Evolutionary conservation across 129 eudicot species (phyloP).

Genomic region (Erigeron canadensis): DNA sequence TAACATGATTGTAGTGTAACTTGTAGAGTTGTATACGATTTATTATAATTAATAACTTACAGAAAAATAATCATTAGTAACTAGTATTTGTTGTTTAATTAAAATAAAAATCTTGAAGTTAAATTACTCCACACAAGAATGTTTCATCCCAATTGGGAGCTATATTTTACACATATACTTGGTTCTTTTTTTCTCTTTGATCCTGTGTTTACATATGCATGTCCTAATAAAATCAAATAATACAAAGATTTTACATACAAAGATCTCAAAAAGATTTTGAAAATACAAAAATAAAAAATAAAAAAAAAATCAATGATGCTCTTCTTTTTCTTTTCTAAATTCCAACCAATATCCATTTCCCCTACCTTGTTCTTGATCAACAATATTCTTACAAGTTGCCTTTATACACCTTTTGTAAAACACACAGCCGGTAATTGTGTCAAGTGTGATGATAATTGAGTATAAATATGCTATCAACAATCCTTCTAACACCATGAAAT

Average conservation of each 20-base stretch:
- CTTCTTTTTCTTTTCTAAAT: slow-evolving; percentile 24
- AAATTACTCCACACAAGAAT: slow-evolving; percentile 25
- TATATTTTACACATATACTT: slow-evolving; percentile 16
- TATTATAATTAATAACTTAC: no score
- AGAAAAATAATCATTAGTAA: no score
- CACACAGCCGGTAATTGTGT: slow-evolving; percentile 51
- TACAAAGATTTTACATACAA: slow-evolving; percentile 27
- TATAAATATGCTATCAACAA: slow-evolving; percentile 67
- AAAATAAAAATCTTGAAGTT: no score
- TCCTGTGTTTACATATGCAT: slow-evolving; percentile 19
- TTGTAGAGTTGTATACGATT: no score
- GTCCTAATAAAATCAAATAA: not conserved
- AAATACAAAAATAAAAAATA: not conserved
- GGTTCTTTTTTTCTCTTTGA: not conserved
- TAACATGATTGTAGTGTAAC: no score
- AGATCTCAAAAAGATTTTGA: not conserved
- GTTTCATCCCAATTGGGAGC: slow-evolving; percentile 24
- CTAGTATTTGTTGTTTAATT: no score
- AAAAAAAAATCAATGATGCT: slow-evolving; percentile 1
- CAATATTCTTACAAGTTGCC: slow-evolving; percentile 20
- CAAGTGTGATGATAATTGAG: slow-evolving; percentile 59
- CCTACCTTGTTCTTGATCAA: slow-evolving; percentile 33
- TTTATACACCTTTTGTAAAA: slow-evolving; percentile 59
- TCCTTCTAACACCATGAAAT: slow-evolving; percentile 55
- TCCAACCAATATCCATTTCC: slow-evolving; percentile 25